A percentile compares a stretch with the other conserved stretches of the same genome.
Evolutionary conservation across 1,139 yeast genomes (phyloP).

Genomic region (Geotrichum histeridarum): DNA sequence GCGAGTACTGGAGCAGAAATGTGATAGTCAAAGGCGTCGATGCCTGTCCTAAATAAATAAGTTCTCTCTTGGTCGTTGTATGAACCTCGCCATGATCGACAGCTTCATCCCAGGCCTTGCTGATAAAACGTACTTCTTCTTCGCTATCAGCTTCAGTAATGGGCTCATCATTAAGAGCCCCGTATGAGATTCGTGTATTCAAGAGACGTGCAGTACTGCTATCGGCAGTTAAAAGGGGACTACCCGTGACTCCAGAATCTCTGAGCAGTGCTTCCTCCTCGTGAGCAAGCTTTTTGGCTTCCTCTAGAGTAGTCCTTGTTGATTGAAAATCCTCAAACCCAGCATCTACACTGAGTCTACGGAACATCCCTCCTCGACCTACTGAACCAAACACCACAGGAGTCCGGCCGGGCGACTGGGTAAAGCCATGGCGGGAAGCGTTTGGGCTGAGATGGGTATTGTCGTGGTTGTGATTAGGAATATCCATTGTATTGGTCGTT

Average conservation of each 20-base stretch:
- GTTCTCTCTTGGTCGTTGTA: slow-evolving; percentile 45
- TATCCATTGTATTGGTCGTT: neutral
- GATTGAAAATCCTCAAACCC: slow-evolving; percentile 17
- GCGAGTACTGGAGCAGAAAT: slow-evolving; percentile 72
- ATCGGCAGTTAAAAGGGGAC: neutral
- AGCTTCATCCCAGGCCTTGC: slow-evolving; percentile 36
- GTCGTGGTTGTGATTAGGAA: neutral
- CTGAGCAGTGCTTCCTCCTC: slow-evolving; percentile 6
- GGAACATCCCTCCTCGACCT: slow-evolving; percentile 31
- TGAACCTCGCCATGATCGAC: slow-evolving; percentile 42
- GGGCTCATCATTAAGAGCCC: neutral
- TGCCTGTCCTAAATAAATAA: slow-evolving; percentile 31
- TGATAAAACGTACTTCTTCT: slow-evolving; percentile 28
- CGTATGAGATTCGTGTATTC: neutral
- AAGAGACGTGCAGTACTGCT: neutral
- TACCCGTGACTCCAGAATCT: neutral
- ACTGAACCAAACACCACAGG: slow-evolving; percentile 29
- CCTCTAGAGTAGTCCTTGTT: neutral
- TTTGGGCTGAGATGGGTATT: neutral
- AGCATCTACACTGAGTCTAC: slow-evolving; percentile 12
- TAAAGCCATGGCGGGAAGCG: slow-evolving; percentile 11
- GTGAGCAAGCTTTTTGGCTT: neutral
- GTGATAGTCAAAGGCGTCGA: slow-evolving; percentile 44
- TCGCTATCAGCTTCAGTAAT: neutral
- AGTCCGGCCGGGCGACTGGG: slow-evolving; percentile 13